phyloP scores from a whole-genome alignment of 2,329 filamentous ascomycete species.

The Ophiosphaerella herpotricha region DNA sequence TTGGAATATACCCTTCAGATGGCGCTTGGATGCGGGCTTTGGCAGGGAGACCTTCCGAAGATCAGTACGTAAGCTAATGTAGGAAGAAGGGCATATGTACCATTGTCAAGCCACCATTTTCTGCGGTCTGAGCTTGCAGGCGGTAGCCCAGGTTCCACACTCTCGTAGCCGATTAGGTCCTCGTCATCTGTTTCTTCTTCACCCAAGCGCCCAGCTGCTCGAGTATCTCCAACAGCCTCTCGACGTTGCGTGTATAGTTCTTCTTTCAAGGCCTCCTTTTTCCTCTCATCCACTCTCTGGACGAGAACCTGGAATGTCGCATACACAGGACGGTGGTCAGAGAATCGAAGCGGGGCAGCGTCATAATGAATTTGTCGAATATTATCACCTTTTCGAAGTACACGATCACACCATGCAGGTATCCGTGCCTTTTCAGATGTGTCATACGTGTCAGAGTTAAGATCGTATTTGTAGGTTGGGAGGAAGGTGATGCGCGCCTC shows the following conservation, averaged over 20 bases:
- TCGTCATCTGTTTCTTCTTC: slow-evolving; percentile 72
- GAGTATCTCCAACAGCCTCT: slow-evolving; percentile 67
- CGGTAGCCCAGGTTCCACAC: slow-evolving; percentile 76
- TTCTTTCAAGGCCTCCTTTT: slow-evolving; percentile 72
- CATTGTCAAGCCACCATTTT: slow-evolving; percentile 70
- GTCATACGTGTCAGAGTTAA: slow-evolving; percentile 87
- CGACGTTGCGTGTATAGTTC: slow-evolving; percentile 74
- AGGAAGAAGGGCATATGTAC: slow-evolving; percentile 59
- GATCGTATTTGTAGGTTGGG: slow-evolving; percentile 94
- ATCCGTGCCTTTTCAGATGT: slow-evolving; percentile 94
- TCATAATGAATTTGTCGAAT: slow-evolving; percentile 83
- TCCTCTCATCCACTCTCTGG: slow-evolving; percentile 75
- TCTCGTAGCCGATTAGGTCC: slow-evolving; percentile 78
- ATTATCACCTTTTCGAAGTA: slow-evolving; percentile 82
- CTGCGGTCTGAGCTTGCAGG: slow-evolving; percentile 65
- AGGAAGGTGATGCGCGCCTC: slow-evolving; percentile 86
- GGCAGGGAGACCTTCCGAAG: slow-evolving; percentile 66
- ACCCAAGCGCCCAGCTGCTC: slow-evolving; percentile 56
- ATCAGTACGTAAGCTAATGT: slow-evolving; percentile 27
- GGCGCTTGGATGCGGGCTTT: slow-evolving; percentile 73
- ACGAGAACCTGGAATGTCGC: slow-evolving; percentile 85
- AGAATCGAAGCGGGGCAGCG: slow-evolving; percentile 81
- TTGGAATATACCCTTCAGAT: slow-evolving; percentile 65
- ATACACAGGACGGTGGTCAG: slow-evolving; percentile 95
- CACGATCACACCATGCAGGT: slow-evolving; percentile 95